These are phyloP conservation scores for Immersiella caudata DNA, from an alignment of 495 filamentous ascomycete species.

Conservation along the genomic window DNA sequence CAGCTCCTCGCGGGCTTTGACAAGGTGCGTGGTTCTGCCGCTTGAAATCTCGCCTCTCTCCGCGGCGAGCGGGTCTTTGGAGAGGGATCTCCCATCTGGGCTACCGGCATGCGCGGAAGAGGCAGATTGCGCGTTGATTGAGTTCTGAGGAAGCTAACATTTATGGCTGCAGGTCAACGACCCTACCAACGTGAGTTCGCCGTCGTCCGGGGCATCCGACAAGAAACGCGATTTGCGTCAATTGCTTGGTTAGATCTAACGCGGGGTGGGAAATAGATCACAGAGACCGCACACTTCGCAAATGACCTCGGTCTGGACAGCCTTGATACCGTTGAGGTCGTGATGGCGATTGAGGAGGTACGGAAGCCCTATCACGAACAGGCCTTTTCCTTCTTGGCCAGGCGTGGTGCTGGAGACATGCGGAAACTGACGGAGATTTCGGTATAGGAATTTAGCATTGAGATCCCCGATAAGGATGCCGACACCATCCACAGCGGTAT, in stretches of 20 bases:
- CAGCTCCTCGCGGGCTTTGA: slow-evolving; percentile 92
- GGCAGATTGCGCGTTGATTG: not conserved
- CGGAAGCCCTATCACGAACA: slow-evolving; percentile 24
- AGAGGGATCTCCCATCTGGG: not conserved
- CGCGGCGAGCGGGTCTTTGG: slow-evolving; percentile 10
- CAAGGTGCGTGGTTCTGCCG: slow-evolving; percentile 74
- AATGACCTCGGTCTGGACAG: slow-evolving; percentile 96
- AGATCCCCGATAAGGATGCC: slow-evolving; percentile 99
- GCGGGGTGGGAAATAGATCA: slow-evolving; percentile 62
- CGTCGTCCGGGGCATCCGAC: not conserved
- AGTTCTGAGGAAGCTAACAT: slow-evolving; percentile 18
- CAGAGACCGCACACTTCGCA: slow-evolving; percentile 79
- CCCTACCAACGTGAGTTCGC: slow-evolving; percentile 65
- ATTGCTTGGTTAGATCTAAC: slow-evolving; percentile 13
- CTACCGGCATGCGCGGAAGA: not conserved
- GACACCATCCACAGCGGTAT: slow-evolving; percentile 95
- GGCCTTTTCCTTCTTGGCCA: not conserved
- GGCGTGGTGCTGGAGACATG: not conserved
- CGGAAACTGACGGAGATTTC: slow-evolving; percentile 4
- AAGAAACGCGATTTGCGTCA: not conserved
- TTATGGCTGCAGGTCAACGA: slow-evolving; percentile 65
- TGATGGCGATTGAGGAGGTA: slow-evolving; percentile 99
- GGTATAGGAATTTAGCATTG: slow-evolving; percentile 95
- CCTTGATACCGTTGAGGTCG: slow-evolving; percentile 97
- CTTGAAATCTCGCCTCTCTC: too few species aligned